These are phyloP conservation scores for Acorus gramineus DNA, from an alignment of 106 monocot genomes.

Conservation along the genomic window DNA sequence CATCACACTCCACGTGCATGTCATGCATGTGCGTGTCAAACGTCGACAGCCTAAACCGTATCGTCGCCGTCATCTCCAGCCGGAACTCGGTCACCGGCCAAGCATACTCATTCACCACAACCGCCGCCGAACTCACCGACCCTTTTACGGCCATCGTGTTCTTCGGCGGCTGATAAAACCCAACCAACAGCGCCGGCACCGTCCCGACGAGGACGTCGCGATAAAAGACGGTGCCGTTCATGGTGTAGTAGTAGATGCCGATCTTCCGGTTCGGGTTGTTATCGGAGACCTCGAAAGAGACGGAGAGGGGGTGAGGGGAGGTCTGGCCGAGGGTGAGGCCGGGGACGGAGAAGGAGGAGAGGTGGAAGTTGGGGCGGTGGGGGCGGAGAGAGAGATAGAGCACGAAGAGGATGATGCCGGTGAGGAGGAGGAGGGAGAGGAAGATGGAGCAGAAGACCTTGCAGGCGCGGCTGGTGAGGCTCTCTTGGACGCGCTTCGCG, in stretches of 20 bases:
- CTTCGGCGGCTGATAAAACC: constrained; percentile 59
- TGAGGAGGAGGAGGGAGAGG: constrained; percentile 49
- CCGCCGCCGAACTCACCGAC: neutral
- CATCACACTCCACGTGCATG: constrained; percentile 11
- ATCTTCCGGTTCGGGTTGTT: constrained; percentile 66
- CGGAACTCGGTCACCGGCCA: constrained; percentile 5
- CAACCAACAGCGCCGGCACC: constrained; percentile 10
- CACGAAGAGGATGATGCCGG: constrained; percentile 52
- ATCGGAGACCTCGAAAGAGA: constrained; percentile 43
- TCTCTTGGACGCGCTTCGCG: constrained; percentile 26
- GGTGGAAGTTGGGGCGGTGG: constrained; percentile 63
- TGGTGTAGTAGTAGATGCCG: constrained; percentile 54
- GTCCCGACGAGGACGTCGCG: constrained; percentile 23
- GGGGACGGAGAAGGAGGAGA: constrained; percentile 31
- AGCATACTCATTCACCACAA: neutral
- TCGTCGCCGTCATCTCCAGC: constrained; percentile 3
- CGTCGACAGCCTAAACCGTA: constrained; percentile 7
- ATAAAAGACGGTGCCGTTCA: constrained; percentile 44
- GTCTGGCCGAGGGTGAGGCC: constrained; percentile 2
- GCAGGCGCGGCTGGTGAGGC: constrained; percentile 28
- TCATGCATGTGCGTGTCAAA: constrained; percentile 10
- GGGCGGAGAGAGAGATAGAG: constrained; percentile 80
- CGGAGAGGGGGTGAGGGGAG: constrained; percentile 8
- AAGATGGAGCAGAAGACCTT: constrained; percentile 49
- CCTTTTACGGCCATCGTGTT: constrained; percentile 50